A percentile compares a stretch with the other conserved stretches of the same genome.
Evolutionary conservation across 352 stramenopile genomes (phyloP).

Genomic region (Phytophthora multivora): DNA sequence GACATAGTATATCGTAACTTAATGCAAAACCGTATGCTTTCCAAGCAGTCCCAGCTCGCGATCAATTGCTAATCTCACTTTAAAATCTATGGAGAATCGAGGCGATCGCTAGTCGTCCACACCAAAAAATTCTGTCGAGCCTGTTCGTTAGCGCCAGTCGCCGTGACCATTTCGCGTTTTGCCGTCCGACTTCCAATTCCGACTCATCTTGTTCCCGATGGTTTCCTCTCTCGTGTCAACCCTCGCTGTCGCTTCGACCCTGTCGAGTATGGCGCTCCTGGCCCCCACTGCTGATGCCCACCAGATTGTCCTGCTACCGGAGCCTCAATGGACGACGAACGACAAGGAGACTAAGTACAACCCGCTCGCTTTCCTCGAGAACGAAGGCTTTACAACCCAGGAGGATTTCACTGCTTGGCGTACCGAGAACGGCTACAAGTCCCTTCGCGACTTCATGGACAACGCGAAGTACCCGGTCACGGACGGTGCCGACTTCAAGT

Average conservation of each 20-base stretch:
- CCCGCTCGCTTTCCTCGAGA: constrained; percentile 54
- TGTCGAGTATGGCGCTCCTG: constrained; percentile 30
- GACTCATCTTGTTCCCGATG: constrained; percentile 1
- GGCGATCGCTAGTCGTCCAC: constrained; percentile 4
- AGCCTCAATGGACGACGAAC: constrained; percentile 31
- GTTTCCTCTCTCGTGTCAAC: constrained; percentile 21
- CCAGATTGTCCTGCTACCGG: constrained; percentile 39
- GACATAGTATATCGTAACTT: too few relatives aligned
- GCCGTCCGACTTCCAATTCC: constrained; percentile 1
- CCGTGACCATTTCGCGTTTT: constrained; percentile 15
- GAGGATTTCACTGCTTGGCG: constrained; percentile 43
- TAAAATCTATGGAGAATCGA: constrained; percentile 7
- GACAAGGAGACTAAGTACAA: constrained; percentile 44
- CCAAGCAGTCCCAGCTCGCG: neutral
- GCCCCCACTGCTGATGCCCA: constrained; percentile 28
- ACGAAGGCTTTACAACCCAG: constrained; percentile 44
- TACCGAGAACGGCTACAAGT: constrained; percentile 40
- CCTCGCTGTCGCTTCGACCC: constrained; percentile 16
- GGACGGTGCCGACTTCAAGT: constrained; percentile 30
- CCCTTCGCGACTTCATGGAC: constrained; percentile 52
- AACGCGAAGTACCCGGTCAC: constrained; percentile 32
- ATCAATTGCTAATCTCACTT: constrained; percentile 1
- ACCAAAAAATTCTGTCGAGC: constrained; percentile 5
- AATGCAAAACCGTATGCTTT: too few relatives aligned
- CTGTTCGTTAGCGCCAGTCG: neutral